Base-by-base conservation (phyloP, 108 stramenopile species). In the Conticribra weissflogii region DNA sequence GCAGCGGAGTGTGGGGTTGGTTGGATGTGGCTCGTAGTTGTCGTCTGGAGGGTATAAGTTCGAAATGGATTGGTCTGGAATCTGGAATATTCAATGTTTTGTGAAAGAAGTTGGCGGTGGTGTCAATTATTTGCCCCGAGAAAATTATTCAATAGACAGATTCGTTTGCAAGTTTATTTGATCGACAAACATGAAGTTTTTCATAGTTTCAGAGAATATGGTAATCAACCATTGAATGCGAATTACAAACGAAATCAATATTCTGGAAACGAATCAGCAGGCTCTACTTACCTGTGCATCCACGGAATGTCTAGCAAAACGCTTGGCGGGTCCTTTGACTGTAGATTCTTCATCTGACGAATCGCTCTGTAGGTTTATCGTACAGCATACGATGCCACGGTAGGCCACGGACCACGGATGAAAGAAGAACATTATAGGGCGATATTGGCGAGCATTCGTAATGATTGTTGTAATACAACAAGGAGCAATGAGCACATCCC, bases 31-130 rank as follows among this genome's bases (percentile, higher is more conserved):
- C 12, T 84, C 68, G 60, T 79, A 90, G 57, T 88, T 93, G 58
- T 93, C 86, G 44, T 73, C 69, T 12, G 67, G 45, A 17, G 86
- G 92, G 59, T 88, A 93, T 41, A 89, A 74, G 60, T 75, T 54
- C 14, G 77, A 49, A 48, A 93, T 90, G 16, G 79, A 86, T 3
- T 70, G 61, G 63, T 90, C 79, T 2, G 92, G 88, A 30, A 92
- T 70, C 76, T 78, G 33, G 2, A 27, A 41, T 9, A 9, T 5
- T 5, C 12, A 9, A 5, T 5, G 36, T 41, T 41, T 41, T 12
- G 36, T 33, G 46, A 19, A 77, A 74, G 21, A 44, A 32, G 7
- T 54, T 34, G 12, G 31, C 36, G 14, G 18, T 5, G 52, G 31
- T 45, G 33, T 49, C 27, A 41, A 48, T 60, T 53, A 21, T 27